A percentile compares a stretch with the other conserved stretches of the same genome.
phyloP scores from a whole-genome alignment of 1,284 basidiomycete species.

The Irpex sp. region DNA sequence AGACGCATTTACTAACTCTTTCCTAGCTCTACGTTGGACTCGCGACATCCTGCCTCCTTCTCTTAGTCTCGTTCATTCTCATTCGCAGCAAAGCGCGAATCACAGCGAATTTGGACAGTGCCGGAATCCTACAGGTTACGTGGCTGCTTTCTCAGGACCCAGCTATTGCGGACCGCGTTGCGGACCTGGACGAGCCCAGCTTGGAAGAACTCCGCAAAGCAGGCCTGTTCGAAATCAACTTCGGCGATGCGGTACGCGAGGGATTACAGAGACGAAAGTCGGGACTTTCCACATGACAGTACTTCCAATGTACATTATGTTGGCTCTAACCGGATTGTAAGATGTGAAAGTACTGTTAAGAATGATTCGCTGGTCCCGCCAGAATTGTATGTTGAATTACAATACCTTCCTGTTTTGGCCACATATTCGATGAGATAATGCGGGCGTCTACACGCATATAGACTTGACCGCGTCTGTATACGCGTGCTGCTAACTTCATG shows the following conservation, averaged over 20 bases:
- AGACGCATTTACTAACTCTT: not conserved
- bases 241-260: not conserved
- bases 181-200: not conserved
- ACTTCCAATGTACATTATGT: no score
- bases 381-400: not conserved
- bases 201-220: not conserved
- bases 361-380: not conserved
- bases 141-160: not conserved
- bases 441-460: not conserved
- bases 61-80: not conserved
- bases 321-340: no score
- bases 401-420: not conserved
- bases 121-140: not conserved
- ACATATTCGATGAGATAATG: not conserved
- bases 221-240: not conserved
- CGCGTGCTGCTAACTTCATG: no score
- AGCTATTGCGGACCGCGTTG: not conserved
- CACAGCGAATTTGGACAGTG: not conserved
- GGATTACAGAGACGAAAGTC: not conserved
- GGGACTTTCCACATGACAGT: not conserved
- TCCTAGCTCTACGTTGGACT: constrained; percentile 1
- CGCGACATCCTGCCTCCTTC: not conserved
- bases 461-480: not conserved
- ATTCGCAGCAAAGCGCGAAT: not conserved
- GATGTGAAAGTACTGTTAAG: no score